Conservation (phyloP, 2,329 filamentous ascomycete species). For the Alternaria gansuensis region DNA sequence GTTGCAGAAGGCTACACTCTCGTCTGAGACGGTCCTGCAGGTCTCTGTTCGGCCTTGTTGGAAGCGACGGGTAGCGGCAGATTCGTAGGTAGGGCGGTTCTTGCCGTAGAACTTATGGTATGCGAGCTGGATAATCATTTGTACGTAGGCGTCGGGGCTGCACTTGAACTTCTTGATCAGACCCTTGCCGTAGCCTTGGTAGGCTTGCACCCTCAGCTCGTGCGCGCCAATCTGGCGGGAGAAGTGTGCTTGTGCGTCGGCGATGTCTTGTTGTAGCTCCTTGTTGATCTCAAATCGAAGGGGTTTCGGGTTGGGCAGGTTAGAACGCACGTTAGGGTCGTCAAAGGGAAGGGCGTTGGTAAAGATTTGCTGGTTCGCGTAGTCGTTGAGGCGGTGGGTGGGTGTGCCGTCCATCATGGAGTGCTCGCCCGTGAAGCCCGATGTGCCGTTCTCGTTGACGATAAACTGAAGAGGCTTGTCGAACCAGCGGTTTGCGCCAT, state of each 20-base stretch:
- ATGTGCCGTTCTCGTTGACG: constrained; percentile 95
- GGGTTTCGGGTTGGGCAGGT: constrained; percentile 80
- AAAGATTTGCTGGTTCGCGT: constrained; percentile 89
- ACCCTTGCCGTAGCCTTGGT: constrained; percentile 97
- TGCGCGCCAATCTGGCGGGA: constrained; percentile 82
- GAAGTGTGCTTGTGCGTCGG: constrained; percentile 81
- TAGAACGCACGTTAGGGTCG: constrained; percentile 77
- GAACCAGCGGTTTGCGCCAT: constrained; percentile 94
- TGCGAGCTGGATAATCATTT: constrained; percentile 97
- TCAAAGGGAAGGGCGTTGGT: constrained; percentile 93
- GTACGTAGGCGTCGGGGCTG: constrained; percentile 95
- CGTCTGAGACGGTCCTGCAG: constrained; percentile 89
- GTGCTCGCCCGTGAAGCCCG: constrained; percentile 98
- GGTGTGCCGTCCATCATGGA: constrained; percentile 99
- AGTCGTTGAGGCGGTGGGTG: constrained; percentile 96
- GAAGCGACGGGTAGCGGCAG: constrained; percentile 92
- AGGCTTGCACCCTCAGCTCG: constrained; percentile 91
- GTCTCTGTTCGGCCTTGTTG: constrained; percentile 97
- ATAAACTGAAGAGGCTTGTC: constrained; percentile 99
- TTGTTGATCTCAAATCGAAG: constrained; percentile 81
- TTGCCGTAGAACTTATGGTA: constrained; percentile 99
- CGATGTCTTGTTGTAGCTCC: constrained; percentile 79
- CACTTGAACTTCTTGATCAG: constrained; percentile 99
- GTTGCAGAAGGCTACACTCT: constrained; percentile 87
- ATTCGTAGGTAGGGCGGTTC: constrained; percentile 97